Base-by-base conservation (phyloP, 192 early-diverging fungal genomes). In the Backusella psychrophila region DNA sequence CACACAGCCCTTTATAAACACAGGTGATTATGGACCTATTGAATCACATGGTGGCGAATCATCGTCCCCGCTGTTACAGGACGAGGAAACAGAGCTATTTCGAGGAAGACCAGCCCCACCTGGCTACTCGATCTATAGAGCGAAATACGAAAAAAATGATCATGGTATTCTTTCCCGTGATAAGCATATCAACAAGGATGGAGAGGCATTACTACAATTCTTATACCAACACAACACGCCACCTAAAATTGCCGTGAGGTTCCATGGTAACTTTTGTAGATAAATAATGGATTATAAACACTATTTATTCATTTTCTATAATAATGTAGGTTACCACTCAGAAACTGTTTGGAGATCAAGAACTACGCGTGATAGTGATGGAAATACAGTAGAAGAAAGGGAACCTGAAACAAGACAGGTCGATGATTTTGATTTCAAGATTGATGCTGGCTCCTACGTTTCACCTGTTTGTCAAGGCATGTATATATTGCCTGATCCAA, bases 131-230 rank as follows among this genome's bases (percentile, higher is more conserved):
- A 42, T 77, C 9, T 83, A 83, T 46, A 63, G 38, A 56, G 78
- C 82, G 6, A 71, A 68, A 31, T 80, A 49, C 67, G 34, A 65
- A 35, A 53, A 11, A 3, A 72, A 36, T 36, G 41, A 52, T 2
- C 49, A 74, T 26, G 82, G 79, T 34, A 39, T 83, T 0, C 19
- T 83, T 33, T 83, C 82, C 15, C 68, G 76, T 3, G 82, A 83
- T 33, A 63, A 63, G n/a, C 82, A 83, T 35, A 68, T 83, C 3
- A 83, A 83, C 41, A 34, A 63, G 0, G 82, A 83, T 39, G 76
- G 75, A 5, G 82, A 83, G 44, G 82, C 82, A 35, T 46, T 83
- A 0, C 46, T 69, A 0, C 78, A 80, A 36, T 83, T 83, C 36
- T 36, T 83, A 66, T 44, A 75, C 26, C 56, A 79, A 11, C 82